Conservation (phyloP, 441 rosid species). For the Aleurites moluccanus region DNA sequence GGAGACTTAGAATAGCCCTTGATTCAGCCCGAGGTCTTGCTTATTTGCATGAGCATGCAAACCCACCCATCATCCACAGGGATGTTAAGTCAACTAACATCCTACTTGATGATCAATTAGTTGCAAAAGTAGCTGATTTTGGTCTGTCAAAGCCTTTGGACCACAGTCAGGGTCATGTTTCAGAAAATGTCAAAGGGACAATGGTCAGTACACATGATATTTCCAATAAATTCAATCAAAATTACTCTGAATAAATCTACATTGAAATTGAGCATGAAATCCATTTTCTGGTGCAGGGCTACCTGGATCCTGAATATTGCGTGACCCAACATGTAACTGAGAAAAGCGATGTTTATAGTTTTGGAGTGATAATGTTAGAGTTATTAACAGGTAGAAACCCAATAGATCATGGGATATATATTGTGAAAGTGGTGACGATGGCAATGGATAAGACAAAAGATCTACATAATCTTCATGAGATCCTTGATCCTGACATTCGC, state of each 20-base stretch:
- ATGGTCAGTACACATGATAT: slow-evolving; percentile 51
- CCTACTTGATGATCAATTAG: slow-evolving; percentile 59
- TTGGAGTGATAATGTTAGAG: slow-evolving; percentile 77
- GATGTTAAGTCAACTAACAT: slow-evolving; percentile 37
- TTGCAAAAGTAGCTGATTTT: slow-evolving; percentile 79
- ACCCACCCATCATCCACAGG: slow-evolving; percentile 72
- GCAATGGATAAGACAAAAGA: slow-evolving; percentile 55
- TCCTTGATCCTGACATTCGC: slow-evolving; percentile 52
- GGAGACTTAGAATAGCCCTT: slow-evolving; percentile 66
- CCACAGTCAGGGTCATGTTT: slow-evolving; percentile 47
- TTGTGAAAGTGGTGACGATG: slow-evolving; percentile 60
- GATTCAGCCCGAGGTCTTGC: slow-evolving; percentile 73
- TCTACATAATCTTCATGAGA: slow-evolving; percentile 51
- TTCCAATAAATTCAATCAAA: background rate
- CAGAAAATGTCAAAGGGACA: slow-evolving; percentile 70
- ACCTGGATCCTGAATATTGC: slow-evolving; percentile 87
- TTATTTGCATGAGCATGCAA: slow-evolving; percentile 80
- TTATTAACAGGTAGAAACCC: slow-evolving; percentile 60
- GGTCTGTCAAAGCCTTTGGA: slow-evolving; percentile 72
- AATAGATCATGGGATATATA: slow-evolving; percentile 61
- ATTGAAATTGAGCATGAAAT: no score
- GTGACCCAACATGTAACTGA: slow-evolving; percentile 54
- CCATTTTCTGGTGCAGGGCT: slow-evolving; percentile 40
- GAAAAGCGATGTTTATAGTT: slow-evolving; percentile 65
- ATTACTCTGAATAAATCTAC: background rate